Base-by-base conservation (phyloP, 2,329 filamentous ascomycete genomes). In the Ophiostoma himal-ulmi region DNA sequence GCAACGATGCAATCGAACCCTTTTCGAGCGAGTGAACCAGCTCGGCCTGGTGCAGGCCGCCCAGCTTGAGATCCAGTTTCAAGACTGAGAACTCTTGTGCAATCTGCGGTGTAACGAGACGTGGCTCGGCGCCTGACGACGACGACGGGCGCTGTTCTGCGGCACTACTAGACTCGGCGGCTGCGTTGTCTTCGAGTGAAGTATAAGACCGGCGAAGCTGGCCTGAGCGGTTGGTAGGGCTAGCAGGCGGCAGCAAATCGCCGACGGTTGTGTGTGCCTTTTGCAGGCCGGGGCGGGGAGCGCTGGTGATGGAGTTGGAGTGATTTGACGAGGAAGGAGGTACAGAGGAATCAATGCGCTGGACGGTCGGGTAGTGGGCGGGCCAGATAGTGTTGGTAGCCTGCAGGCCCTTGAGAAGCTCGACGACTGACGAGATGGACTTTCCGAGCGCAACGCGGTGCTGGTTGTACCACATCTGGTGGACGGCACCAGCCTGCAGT, bases 11-110 rank as follows among this genome's bases (percentile, higher is more conserved):
- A 72, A 99, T 91, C 0, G 94, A 97, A 17, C 85, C 85, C 80
- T 97, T 98, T 76, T 98, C 94, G 68, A 99, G 81, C 0, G 95
- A 98, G 79, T 98, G 94, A 10, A 98, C 94, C 22, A 98, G 83
- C 76, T 98, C 94, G 0, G 92, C 86, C 77, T 98, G 95, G 72
- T 93, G 91, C 68, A 97, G 79, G 6, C 91, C 84, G 41, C 94
- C 94, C 70, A 99, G 85, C 81, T 97, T 97, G 71, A 99, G 82
- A 78, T 99, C 95, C 73, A 99, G 83, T 81, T 98, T 99, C 74
- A 99, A 81, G 41, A 99, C 90, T 0, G 94, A 98, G 76, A 98
- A 97, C 76, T 99, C 94, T 74, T 97, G 93, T 3, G 94, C 92
- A 73, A 98, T 93, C 79, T 98, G 93, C 39, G 93, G 92, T 1